phyloP scores from a whole-genome alignment of 2,329 filamentous ascomycete species.

The Pseudocercospora eumusae region DNA sequence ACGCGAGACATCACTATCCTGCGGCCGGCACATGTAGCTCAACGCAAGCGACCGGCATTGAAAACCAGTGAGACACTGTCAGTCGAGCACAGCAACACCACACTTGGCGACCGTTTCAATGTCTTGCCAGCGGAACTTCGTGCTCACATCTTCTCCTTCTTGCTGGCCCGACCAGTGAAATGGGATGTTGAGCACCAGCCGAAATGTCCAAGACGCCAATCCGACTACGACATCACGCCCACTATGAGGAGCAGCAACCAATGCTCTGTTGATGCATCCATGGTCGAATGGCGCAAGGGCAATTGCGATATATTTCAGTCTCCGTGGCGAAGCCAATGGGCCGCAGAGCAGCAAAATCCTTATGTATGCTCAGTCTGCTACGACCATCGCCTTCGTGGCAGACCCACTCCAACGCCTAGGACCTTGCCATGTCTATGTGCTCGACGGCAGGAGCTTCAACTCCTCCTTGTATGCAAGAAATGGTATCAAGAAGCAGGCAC shows the following conservation, averaged over 20 bases:
- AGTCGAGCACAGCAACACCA: not conserved
- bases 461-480: constrained; percentile 24
- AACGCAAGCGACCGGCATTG: constrained; percentile 8
- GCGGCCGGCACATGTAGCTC: not conserved
- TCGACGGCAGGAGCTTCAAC: constrained; percentile 21
- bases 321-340: constrained; percentile 27
- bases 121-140: constrained; percentile 25
- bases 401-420: constrained; percentile 13
- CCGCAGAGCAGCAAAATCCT: constrained; percentile 18
- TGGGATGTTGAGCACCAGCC: constrained; percentile 19
- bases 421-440: constrained; percentile 24
- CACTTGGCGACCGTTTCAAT: constrained; percentile 24
- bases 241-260: not conserved
- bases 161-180: constrained; percentile 22
- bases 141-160: constrained; percentile 22
- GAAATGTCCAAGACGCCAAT: constrained; percentile 13
- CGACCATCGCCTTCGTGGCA: constrained; percentile 16
- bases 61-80: not conserved
- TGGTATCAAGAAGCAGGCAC: constrained; percentile 25
- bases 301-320: not conserved
- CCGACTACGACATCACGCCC: constrained; percentile 3
- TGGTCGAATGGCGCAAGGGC: not conserved
- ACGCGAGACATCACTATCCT: not conserved
- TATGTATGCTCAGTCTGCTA: constrained; percentile 27
- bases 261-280: not conserved